phyloP scores from a whole-genome alignment of 202 grass and related monocot species.

The Dendrocalamus latiflorus region DNA sequence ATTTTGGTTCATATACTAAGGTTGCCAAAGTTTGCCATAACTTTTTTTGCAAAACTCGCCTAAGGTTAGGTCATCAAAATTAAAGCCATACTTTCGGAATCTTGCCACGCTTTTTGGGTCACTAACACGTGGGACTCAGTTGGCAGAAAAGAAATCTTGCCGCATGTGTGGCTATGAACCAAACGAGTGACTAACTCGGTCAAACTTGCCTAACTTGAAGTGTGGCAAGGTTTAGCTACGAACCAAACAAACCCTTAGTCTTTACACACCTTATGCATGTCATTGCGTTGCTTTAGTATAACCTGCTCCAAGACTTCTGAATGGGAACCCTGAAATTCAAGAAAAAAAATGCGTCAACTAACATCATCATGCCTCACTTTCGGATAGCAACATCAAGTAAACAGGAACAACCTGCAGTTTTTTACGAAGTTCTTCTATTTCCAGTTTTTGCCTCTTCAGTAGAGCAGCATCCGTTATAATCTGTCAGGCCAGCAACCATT shows the following conservation, averaged over 20 bases:
- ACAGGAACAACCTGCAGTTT: constrained; percentile 68
- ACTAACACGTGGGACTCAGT: no score
- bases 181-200: no score
- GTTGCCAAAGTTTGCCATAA: no score
- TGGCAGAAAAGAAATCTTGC: no score
- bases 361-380: not conserved
- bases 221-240: no score
- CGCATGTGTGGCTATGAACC: no score
- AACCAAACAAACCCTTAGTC: not conserved
- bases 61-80: no score
- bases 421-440: constrained; percentile 87
- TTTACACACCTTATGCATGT: constrained; percentile 85
- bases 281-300: constrained; percentile 83
- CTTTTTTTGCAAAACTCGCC: no score
- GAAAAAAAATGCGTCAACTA: constrained; percentile 15
- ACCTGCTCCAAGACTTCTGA: constrained; percentile 91
- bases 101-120: no score
- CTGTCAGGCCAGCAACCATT: constrained; percentile 26
- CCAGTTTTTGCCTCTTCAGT: constrained; percentile 83
- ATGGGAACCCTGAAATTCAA: constrained; percentile 80
- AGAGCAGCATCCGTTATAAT: constrained; percentile 94
- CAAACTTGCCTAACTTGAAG: no score
- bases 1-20: no score
- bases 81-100: no score
- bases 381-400: constrained; percentile 9